These are phyloP conservation scores for Globisporangium apiculatum DNA, from an alignment of 352 stramenopile species.

Conservation along the genomic window DNA sequence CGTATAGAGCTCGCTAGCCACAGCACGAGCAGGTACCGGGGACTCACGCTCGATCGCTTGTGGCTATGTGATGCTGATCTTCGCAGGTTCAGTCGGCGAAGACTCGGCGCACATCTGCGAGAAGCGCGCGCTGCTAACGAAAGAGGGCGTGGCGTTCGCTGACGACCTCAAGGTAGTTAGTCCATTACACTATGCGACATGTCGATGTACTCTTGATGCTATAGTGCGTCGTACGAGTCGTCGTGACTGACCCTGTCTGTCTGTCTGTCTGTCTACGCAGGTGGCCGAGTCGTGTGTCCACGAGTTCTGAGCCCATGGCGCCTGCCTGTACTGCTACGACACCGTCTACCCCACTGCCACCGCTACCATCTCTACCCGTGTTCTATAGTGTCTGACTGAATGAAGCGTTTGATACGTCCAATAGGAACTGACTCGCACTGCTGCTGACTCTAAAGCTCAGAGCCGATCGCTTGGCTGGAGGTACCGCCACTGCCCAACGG, in stretches of 20 bases:
- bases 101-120: slow-evolving; percentile 53
- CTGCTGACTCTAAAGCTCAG: slow-evolving; percentile 5
- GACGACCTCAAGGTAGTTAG: slow-evolving; percentile 45
- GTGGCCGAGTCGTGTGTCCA: slow-evolving; percentile 42
- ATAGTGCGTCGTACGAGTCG: not conserved
- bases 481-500: slow-evolving; percentile 76
- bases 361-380: no score
- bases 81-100: slow-evolving; percentile 47
- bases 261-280: slow-evolving; percentile 13
- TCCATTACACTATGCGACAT: not conserved
- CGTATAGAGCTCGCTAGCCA: no score
- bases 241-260: not conserved
- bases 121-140: slow-evolving; percentile 51
- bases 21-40: no score
- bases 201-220: no score
- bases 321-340: no score
- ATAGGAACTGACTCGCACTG: not conserved
- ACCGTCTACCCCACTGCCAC: no score
- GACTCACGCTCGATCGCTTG: no score
- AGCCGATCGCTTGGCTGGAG: slow-evolving; percentile 61
- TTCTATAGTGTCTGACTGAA: not conserved
- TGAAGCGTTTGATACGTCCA: not conserved
- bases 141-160: slow-evolving; percentile 62
- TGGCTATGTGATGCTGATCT: no score
- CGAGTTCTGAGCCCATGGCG: slow-evolving; percentile 20